phyloP scores from a whole-genome alignment of 2,329 filamentous ascomycete genomes.

The Ceratocystiopsis minuta region DNA sequence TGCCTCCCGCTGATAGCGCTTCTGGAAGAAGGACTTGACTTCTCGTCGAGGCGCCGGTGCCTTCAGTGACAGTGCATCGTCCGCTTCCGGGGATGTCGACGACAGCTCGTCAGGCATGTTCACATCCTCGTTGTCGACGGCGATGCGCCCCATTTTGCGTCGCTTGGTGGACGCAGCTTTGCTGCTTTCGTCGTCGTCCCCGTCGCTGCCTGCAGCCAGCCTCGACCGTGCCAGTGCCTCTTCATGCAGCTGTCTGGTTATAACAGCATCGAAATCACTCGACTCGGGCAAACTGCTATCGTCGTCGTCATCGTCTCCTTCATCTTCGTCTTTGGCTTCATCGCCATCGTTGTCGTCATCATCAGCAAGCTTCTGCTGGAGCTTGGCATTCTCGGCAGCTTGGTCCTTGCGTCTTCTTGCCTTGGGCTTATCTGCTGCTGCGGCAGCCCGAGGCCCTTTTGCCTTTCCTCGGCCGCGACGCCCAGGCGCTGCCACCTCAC shows the following conservation, averaged over 20 bases:
- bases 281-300: conserved; percentile 41
- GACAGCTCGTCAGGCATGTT: too few species aligned
- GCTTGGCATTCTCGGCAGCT: too few species aligned
- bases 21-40: conserved; percentile 75
- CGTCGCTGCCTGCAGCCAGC: conserved; percentile 7
- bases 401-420: neutral
- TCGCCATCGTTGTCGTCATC: conserved; percentile 9
- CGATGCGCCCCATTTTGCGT: conserved; percentile 1
- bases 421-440: neutral
- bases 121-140: too few species aligned
- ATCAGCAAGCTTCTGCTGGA: too few species aligned
- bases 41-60: conserved; percentile 21
- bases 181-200: too few species aligned
- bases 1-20: conserved; percentile 60
- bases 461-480: conserved; percentile 7
- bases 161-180: conserved; percentile 7
- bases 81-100: too few species aligned
- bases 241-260: conserved; percentile 57
- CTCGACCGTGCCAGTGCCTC: conserved; percentile 43
- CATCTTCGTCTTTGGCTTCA: conserved; percentile 1
- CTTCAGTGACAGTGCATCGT: too few species aligned
- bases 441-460: conserved; percentile 4
- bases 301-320: conserved; percentile 1
- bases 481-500: neutral
- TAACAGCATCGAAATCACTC: conserved; percentile 51